Evolutionary conservation across 306 rosid genomes (phyloP).

Genomic region (Rosa multiflora): DNA sequence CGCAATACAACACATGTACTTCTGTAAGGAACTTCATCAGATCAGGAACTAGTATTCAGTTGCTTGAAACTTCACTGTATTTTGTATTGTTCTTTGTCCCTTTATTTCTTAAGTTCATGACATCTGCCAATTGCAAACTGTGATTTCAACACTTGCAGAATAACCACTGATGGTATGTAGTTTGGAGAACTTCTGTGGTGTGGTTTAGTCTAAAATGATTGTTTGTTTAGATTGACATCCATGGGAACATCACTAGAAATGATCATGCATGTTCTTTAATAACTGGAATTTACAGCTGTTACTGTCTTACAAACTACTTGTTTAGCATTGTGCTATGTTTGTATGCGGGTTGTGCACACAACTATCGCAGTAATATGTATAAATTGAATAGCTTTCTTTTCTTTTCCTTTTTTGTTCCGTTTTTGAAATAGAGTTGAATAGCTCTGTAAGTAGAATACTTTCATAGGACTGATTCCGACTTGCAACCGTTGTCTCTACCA

Average conservation of each 20-base stretch:
- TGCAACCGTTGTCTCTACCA: background rate
- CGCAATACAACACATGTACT: slow-evolving; percentile 45
- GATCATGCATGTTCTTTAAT: background rate
- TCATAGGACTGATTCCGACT: background rate
- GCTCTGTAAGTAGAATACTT: background rate
- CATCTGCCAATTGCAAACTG: background rate
- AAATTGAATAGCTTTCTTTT: background rate
- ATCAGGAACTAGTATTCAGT: slow-evolving; percentile 32
- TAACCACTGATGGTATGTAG: background rate
- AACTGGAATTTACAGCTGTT: background rate
- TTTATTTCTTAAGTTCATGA: background rate
- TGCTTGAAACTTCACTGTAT: slow-evolving; percentile 26
- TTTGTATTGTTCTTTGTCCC: slow-evolving; percentile 25
- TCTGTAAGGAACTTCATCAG: slow-evolving; percentile 47
- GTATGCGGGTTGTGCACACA: background rate
- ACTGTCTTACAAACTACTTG: background rate
- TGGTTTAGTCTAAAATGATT: background rate
- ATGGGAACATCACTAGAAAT: background rate
- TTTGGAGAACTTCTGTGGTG: background rate
- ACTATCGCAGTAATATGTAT: background rate
- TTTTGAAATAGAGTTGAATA: background rate
- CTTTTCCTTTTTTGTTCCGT: too few relatives aligned
- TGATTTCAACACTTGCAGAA: background rate
- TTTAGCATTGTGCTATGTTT: background rate
- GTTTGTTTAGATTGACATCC: background rate